phyloP scores from a whole-genome alignment of 306 rosid genomes.

The Trifolium repens region DNA sequence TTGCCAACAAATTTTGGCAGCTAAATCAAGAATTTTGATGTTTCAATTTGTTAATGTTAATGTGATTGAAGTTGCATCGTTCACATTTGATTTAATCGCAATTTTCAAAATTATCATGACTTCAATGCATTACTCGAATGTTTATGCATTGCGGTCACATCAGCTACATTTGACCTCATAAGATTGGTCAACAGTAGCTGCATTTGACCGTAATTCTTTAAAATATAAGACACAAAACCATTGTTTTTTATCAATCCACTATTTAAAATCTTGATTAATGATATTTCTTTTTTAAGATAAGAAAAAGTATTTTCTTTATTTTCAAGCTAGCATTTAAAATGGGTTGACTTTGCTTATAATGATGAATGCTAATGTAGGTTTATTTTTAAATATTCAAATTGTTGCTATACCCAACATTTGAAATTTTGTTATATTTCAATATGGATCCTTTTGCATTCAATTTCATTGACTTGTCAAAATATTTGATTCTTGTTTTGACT shows the following conservation, averaged over 20 bases:
- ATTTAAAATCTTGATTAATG: neutral
- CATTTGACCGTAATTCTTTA: neutral
- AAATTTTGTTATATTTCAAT: constrained; percentile 22
- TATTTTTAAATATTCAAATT: neutral
- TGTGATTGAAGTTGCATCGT: neutral
- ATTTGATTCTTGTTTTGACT: neutral
- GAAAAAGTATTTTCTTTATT: constrained; percentile 10
- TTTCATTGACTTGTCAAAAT: constrained; percentile 15
- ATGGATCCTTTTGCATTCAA: neutral
- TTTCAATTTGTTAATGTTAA: neutral
- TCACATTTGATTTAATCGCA: neutral
- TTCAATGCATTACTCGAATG: neutral
- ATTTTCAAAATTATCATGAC: neutral
- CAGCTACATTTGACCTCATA: neutral
- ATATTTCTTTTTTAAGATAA: neutral
- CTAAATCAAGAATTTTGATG: neutral
- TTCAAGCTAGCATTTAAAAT: constrained; percentile 36
- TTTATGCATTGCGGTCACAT: neutral
- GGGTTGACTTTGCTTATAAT: constrained; percentile 42
- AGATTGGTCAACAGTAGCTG: neutral
- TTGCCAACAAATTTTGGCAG: neutral
- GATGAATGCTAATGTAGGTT: neutral
- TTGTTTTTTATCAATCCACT: neutral
- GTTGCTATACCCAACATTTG: neutral
- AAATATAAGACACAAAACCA: neutral